Percentiles rank a stretch among this genome's conserved stretches.
Conservation (phyloP, 345 rosid genomes). For the Moricandia moricandioides region DNA sequence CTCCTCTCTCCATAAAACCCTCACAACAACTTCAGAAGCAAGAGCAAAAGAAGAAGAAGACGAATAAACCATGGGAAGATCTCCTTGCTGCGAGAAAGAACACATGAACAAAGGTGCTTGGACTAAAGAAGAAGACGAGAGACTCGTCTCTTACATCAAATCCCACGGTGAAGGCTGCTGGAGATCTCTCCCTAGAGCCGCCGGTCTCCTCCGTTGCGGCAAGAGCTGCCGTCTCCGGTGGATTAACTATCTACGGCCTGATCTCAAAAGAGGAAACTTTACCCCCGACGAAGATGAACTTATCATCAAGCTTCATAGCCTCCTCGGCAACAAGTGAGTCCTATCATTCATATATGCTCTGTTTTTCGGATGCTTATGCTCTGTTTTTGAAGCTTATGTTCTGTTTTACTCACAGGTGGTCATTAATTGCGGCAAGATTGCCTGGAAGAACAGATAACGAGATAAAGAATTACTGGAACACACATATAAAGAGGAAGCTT, state of each 20-base stretch:
- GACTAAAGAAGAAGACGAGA: conserved; percentile 54
- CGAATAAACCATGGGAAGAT: conserved; percentile 53
- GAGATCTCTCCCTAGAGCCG: not conserved
- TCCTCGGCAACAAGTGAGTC: conserved; percentile 58
- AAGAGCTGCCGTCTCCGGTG: conserved; percentile 2
- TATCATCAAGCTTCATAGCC: conserved; percentile 58
- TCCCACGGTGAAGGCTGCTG: conserved; percentile 13
- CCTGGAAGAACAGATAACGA: conserved; percentile 89
- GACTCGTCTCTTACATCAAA: conserved; percentile 55
- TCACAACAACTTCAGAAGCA: conserved; percentile 19
- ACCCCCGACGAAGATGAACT: conserved; percentile 58
- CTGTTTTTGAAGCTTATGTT: not conserved
- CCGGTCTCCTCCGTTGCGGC: not conserved
- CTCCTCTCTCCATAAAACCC: conserved; percentile 26
- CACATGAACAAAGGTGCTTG: conserved; percentile 73
- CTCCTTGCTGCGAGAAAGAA: conserved; percentile 67
- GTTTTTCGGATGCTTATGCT: not conserved
- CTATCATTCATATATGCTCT: not conserved
- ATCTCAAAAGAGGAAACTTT: conserved; percentile 65
- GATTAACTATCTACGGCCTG: conserved; percentile 53
- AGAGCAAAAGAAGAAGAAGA: not conserved
- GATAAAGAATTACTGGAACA: conserved; percentile 86
- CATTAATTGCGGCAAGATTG: conserved; percentile 73
- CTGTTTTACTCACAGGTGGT: conserved; percentile 51
- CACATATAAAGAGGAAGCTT: conserved; percentile 77